These are phyloP conservation scores for Fusarium staphyleae DNA, from an alignment of 2,329 filamentous ascomycete genomes.

Conservation along the genomic window DNA sequence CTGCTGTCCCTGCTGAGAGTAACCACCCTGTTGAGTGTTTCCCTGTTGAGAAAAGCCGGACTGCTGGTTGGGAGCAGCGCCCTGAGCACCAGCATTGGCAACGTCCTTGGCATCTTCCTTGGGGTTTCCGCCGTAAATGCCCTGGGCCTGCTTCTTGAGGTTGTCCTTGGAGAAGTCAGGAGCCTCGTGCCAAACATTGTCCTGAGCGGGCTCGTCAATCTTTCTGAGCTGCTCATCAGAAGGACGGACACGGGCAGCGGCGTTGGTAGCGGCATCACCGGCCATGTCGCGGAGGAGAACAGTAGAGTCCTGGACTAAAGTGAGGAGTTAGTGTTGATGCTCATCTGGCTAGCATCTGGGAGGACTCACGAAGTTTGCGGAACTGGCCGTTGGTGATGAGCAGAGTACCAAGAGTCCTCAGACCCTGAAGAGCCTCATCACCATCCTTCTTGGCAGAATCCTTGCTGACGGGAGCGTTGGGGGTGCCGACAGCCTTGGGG, in stretches of 20 bases:
- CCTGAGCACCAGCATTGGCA: conserved; percentile 62
- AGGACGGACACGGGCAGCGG: conserved; percentile 77
- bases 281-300: conserved; percentile 88
- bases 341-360: not conserved
- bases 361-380: conserved; percentile 80
- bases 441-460: conserved; percentile 82
- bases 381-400: conserved; percentile 97
- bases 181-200: conserved; percentile 92
- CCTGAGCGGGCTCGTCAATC: conserved; percentile 83
- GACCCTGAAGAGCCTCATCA: conserved; percentile 80
- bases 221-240: conserved; percentile 77
- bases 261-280: conserved; percentile 84
- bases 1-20: conserved; percentile 16
- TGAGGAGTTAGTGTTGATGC: conserved; percentile 24
- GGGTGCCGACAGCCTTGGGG: conserved; percentile 65
- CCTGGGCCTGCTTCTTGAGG: conserved; percentile 72
- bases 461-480: conserved; percentile 75
- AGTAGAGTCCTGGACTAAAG: conserved; percentile 74
- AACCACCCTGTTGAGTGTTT: not conserved
- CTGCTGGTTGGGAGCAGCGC: conserved; percentile 56
- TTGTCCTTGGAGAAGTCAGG: conserved; percentile 76
- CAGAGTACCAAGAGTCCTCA: conserved; percentile 86
- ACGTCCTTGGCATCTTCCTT: conserved; percentile 68
- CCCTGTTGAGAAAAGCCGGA: conserved; percentile 14
- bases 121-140: conserved; percentile 62